Percentiles rank a stretch among this genome's conserved stretches.
Conservation (phyloP, 306 rosid species). For the Pueraria montana region DNA sequence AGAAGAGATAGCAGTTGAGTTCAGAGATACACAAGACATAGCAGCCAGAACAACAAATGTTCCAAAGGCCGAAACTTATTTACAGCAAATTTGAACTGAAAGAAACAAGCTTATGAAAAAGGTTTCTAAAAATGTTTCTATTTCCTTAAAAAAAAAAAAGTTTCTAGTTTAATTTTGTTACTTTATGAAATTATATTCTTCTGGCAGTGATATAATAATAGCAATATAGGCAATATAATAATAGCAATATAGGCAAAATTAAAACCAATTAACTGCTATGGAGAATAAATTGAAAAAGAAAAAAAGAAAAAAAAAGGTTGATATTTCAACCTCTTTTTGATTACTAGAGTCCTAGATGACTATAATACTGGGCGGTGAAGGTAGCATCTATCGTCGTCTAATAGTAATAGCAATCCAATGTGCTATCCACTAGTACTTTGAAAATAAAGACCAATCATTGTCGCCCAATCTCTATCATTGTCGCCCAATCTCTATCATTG, state of each 20-base stretch:
- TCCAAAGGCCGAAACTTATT: background rate
- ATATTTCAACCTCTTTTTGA: background rate
- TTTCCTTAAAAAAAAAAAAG: too few relatives aligned
- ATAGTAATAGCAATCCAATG: background rate
- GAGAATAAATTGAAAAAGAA: background rate
- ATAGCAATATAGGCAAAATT: background rate
- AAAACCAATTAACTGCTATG: background rate
- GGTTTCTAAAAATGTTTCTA: background rate
- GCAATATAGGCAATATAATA: background rate
- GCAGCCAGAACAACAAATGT: background rate
- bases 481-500: background rate
- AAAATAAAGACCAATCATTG: constrained; percentile 24
- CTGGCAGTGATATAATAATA: background rate
- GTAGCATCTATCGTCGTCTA: background rate
- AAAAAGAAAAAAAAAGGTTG: background rate
- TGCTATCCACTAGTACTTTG: constrained; percentile 15
- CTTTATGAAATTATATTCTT: background rate
- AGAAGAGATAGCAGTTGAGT: constrained; percentile 5
- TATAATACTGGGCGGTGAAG: background rate
- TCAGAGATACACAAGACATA: constrained; percentile 1
- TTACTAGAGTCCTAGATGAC: background rate
- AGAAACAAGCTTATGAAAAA: constrained; percentile 28
- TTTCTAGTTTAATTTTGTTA: too few relatives aligned
- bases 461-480: background rate
- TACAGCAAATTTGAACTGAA: constrained; percentile 40